Base-by-base conservation (phyloP, 345 rosid species). In the Bruguiera sexangula region DNA sequence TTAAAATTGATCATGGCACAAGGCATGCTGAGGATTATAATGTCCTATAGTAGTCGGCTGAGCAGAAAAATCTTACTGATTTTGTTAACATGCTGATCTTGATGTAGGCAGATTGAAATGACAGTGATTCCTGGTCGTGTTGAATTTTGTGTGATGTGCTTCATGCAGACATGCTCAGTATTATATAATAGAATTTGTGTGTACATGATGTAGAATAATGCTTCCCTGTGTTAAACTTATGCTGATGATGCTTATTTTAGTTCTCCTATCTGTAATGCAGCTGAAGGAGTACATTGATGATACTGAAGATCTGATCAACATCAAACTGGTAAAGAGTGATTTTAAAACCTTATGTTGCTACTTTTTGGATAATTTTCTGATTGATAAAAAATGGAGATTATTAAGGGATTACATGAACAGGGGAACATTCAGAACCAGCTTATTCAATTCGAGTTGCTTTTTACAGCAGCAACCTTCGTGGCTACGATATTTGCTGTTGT, bases 241-340 rank as follows among this genome's bases (percentile, higher is more conserved):
- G 5, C 34, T 46, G 39, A 31, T 6, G 3, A 65, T 55, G 22
- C 46, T 69, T 21, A 6, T 54, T 29, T 62, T 58, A 39, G 36
- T 61, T 65, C 29, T 54, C 67, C 60, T 61, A 48, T 76, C 66
- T 58, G 63, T 72, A 64, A 48, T 85, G 88, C 86, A 91, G 97
- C 90, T 91, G 31, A 94, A 94, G 76, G 98, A 91, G 75, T 94
- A 94, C 74, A 91, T 91, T 51, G 98, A 94, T 78, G 98, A 94
- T 76, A 94, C 97, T 9, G 97, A 94, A 82, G 98, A 89, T 83
- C 75, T 94, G 63, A 94, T 94, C 86, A 94, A 91, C 83, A 89
- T 94, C 46, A 94, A 94, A 79, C 81, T 95, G 89, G 99, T 92
- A 76, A 78, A 75, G 20, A 10, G 22, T 70, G 20, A 37, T 4